These are phyloP conservation scores for Neurospora sublineolata DNA, from an alignment of 495 filamentous ascomycete genomes.

Conservation along the genomic window DNA sequence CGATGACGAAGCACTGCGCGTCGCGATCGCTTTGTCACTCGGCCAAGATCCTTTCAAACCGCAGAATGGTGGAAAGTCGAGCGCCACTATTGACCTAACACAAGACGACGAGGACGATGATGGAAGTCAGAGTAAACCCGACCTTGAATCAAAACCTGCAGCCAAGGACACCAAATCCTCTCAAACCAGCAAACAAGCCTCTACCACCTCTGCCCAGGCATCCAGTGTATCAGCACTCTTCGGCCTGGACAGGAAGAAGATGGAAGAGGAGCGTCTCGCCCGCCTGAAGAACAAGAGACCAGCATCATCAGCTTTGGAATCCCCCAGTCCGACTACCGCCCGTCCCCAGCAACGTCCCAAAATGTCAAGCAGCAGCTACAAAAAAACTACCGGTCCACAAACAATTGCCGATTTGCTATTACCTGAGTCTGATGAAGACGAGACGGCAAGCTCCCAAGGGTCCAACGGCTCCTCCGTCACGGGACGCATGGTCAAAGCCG, in stretches of 20 bases:
- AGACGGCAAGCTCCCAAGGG: neutral
- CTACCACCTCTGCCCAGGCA: neutral
- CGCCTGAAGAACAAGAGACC: slow-evolving; percentile 44
- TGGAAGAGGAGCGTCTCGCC: slow-evolving; percentile 78
- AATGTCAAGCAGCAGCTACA: neutral
- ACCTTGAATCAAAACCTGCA: neutral
- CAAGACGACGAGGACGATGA: slow-evolving; percentile 10
- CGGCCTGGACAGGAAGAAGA: slow-evolving; percentile 62
- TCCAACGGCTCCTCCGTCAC: neutral
- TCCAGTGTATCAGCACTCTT: slow-evolving; percentile 10
- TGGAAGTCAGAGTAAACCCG: neutral
- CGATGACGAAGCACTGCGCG: slow-evolving; percentile 34
- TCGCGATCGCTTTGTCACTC: slow-evolving; percentile 34
- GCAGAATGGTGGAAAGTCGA: neutral
- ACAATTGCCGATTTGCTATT: neutral
- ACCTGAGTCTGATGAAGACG: neutral
- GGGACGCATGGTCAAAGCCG: neutral
- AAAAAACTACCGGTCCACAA: neutral
- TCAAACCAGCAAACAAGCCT: neutral
- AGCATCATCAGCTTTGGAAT: slow-evolving; percentile 15
- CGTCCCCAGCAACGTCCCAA: slow-evolving; percentile 19
- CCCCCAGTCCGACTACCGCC: neutral
- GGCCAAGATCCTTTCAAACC: slow-evolving; percentile 18
- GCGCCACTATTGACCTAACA: slow-evolving; percentile 10
- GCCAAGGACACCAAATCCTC: neutral